Evolutionary conservation across 768 basidiomycete genomes (phyloP).

Genomic region (Leccinum arenicola): DNA sequence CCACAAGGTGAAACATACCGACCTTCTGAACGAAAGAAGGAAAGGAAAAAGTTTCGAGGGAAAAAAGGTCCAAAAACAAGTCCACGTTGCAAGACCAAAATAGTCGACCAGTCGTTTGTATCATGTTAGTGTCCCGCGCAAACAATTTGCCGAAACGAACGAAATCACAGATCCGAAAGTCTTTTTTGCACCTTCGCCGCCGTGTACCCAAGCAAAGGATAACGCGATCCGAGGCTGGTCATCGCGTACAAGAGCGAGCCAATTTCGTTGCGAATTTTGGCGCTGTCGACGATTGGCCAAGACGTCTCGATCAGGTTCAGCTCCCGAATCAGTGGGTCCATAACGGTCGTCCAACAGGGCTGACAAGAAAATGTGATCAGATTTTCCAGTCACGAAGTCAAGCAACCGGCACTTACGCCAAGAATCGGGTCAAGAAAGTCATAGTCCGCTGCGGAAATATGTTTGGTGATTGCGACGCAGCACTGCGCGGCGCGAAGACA

Average conservation of each 20-base stretch:
- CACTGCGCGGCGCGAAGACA: too few relatives aligned
- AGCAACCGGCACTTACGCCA: too few relatives aligned
- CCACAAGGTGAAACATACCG: conserved; percentile 7
- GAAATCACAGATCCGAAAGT: conserved; percentile 26
- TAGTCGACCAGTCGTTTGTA: not conserved
- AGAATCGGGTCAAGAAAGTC: too few relatives aligned
- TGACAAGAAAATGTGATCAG: conserved; percentile 25
- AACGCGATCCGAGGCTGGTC: conserved; percentile 55
- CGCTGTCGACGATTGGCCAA: conserved; percentile 57
- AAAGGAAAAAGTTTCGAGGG: not conserved
- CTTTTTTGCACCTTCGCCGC: conserved; percentile 32
- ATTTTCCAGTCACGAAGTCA: not conserved
- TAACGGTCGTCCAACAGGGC: conserved; percentile 72
- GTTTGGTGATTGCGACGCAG: too few relatives aligned
- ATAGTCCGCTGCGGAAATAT: too few relatives aligned
- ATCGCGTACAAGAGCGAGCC: conserved; percentile 60
- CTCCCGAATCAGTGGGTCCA: conserved; percentile 68
- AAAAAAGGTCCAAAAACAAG: conserved; percentile 9
- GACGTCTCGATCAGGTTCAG: conserved; percentile 60
- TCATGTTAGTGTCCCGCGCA: not conserved
- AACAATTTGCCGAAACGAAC: not conserved
- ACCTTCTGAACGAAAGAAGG: conserved; percentile 1
- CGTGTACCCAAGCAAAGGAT: conserved; percentile 50
- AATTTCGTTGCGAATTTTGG: conserved; percentile 62
- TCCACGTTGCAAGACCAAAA: conserved; percentile 7